These are phyloP conservation scores for Hirschfeldia incana DNA, from an alignment of 345 rosid species.

Conservation along the genomic window DNA sequence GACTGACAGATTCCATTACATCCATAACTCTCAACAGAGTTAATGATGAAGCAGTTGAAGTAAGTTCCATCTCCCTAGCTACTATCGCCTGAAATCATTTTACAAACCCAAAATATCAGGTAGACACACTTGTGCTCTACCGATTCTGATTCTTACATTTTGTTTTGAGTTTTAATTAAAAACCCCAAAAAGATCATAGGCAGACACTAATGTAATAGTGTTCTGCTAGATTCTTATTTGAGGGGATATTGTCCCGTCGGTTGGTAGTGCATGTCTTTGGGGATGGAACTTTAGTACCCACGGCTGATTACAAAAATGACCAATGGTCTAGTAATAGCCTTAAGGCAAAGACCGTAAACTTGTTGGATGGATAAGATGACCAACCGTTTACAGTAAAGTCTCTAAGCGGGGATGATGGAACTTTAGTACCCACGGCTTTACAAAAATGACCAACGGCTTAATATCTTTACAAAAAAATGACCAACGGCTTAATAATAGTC, in stretches of 20 bases:
- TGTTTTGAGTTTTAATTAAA: neutral
- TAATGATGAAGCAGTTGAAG: neutral
- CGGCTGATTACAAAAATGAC: too few species aligned
- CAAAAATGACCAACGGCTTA: too few species aligned
- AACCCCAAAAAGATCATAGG: neutral
- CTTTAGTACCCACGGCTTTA: neutral
- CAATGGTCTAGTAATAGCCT: too few species aligned
- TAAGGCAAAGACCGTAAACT: too few species aligned
- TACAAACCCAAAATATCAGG: neutral
- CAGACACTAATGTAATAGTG: slow-evolving; percentile 11
- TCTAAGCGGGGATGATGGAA: too few species aligned
- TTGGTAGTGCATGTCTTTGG: neutral
- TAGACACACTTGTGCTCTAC: neutral
- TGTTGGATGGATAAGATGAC: too few species aligned
- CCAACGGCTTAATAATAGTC: too few species aligned
- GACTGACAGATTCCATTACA: slow-evolving; percentile 1
- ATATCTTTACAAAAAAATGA: too few species aligned
- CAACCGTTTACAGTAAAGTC: too few species aligned
- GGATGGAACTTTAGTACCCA: neutral
- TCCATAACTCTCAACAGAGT: too few species aligned
- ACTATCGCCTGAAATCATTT: too few species aligned
- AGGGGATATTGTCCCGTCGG: neutral
- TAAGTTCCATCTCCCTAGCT: neutral
- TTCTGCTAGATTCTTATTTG: neutral
- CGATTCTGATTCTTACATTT: neutral